These are phyloP conservation scores for Gossypium longicalyx DNA, from an alignment of 345 rosid species.

Conservation along the genomic window DNA sequence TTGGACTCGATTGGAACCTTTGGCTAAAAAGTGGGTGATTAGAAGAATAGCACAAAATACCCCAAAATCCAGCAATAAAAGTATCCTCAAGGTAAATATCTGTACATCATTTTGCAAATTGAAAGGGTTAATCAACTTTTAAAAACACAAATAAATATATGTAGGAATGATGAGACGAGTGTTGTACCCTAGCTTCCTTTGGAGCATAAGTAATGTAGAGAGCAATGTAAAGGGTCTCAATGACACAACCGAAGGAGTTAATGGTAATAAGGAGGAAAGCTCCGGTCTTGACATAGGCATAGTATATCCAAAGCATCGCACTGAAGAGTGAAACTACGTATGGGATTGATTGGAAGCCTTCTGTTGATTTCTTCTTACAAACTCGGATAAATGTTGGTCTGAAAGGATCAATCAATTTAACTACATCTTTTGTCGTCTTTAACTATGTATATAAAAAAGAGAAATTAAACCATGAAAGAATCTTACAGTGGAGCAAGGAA, in stretches of 20 bases:
- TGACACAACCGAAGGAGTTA: slow-evolving; percentile 32
- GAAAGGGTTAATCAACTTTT: background rate
- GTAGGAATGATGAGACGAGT: background rate
- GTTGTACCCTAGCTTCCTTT: slow-evolving; percentile 28
- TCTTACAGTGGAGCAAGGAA: slow-evolving; percentile 38
- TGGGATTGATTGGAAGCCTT: slow-evolving; percentile 35
- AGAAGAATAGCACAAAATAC: slow-evolving; percentile 40
- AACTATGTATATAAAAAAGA: no score
- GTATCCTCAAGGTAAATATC: slow-evolving; percentile 41
- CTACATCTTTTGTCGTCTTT: no score
- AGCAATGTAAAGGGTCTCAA: slow-evolving; percentile 34
- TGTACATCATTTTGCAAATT: slow-evolving; percentile 18
- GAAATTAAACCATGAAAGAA: no score
- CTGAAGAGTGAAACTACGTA: slow-evolving; percentile 16
- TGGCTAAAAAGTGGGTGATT: slow-evolving; percentile 36
- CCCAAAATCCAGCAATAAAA: slow-evolving; percentile 44
- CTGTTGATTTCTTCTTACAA: slow-evolving; percentile 36
- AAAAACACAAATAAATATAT: background rate
- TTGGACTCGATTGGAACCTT: slow-evolving; percentile 35
- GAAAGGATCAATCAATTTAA: background rate
- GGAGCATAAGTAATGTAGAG: slow-evolving; percentile 32
- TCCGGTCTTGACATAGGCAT: slow-evolving; percentile 29
- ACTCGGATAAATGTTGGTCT: slow-evolving; percentile 35
- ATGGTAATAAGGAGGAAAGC: slow-evolving; percentile 41
- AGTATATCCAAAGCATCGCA: slow-evolving; percentile 40